Evolutionary conservation across 768 basidiomycete species (phyloP), one percentile per base, ranked within the genome.

Genomic region (Tephrocybe sp.): DNA sequence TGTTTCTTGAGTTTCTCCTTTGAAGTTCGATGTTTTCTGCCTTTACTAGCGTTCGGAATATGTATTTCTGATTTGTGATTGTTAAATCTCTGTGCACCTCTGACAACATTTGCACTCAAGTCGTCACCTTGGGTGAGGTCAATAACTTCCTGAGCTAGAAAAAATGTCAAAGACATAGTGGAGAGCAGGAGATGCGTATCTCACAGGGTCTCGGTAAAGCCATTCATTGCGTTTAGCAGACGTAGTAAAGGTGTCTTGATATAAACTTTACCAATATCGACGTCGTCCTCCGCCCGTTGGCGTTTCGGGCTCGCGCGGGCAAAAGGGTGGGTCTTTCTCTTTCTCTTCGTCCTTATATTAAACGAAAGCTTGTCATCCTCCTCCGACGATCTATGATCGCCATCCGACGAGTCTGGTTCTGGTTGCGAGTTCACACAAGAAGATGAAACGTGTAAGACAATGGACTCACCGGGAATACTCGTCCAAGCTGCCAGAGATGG

Each of bases 391-490:
- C 38, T 55, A n/a, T 33, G 42, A 7, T 56, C 50, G 19, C 44
- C 39, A 12, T 46, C 50, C 11, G 50, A 54, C 16, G 58, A 51
- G 22, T 37, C 38, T 36, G 58, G 45, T 18, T 57, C 58, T 54
- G 25, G 19, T n/a, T n/a, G n/a, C n/a, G n/a, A n/a, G 18, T 1
- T 49, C 11, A 15, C 21, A 6, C 39, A 9, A 47, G 41, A 40
- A 34, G 22, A 31, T 19, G 27, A 7, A 12, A 10, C 4, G n/a
- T 19, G n/a, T 4, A 22, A 1, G 8, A 30, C 10, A 4, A 25
- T 21, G 18, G 24, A 11, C 41, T 23, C n/a, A 50, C 53, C 53
- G 24, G 16, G 10, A 19, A 54, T 50, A 16, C 30, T 34, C 23
- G 30, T 48, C 55, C 55, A 56, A 38, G 27, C 34, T 25, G 48